phyloP scores from a whole-genome alignment of 345 rosid species.

The Citrus unshiu region DNA sequence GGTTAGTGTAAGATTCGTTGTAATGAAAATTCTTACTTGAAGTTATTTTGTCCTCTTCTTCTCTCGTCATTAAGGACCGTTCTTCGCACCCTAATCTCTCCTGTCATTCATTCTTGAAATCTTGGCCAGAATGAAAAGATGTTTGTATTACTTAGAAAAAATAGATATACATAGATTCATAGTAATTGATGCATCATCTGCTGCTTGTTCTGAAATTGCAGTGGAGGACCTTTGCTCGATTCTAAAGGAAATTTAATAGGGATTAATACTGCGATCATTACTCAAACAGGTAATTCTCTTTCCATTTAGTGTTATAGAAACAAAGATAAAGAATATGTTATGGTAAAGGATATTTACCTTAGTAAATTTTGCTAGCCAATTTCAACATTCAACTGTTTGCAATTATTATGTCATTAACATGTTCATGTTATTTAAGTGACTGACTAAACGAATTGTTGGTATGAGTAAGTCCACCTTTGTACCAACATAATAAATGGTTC shows the following conservation, averaged over 20 bases:
- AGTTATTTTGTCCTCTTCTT: background rate
- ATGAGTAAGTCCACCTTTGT: background rate
- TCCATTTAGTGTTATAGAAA: background rate
- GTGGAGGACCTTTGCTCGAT: slow-evolving; percentile 93
- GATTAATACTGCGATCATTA: slow-evolving; percentile 88
- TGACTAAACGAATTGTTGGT: background rate
- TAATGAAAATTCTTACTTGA: background rate
- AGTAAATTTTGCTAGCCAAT: background rate
- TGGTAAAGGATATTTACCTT: background rate
- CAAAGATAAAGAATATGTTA: background rate
- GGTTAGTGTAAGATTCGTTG: slow-evolving; percentile 34
- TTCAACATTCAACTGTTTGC: background rate
- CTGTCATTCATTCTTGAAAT: background rate
- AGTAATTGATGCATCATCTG: background rate
- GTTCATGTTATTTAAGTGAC: background rate
- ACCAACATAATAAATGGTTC: background rate
- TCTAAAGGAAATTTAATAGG: slow-evolving; percentile 91
- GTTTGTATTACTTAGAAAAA: background rate
- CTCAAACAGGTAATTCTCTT: slow-evolving; percentile 68
- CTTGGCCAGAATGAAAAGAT: background rate
- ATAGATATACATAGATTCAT: background rate
- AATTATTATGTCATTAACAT: background rate
- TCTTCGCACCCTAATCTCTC: background rate
- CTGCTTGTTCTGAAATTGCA: slow-evolving; percentile 26
- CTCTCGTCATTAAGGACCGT: background rate